Conservation (phyloP, 352 stramenopile genomes). For the Globisporangium viniferum region DNA sequence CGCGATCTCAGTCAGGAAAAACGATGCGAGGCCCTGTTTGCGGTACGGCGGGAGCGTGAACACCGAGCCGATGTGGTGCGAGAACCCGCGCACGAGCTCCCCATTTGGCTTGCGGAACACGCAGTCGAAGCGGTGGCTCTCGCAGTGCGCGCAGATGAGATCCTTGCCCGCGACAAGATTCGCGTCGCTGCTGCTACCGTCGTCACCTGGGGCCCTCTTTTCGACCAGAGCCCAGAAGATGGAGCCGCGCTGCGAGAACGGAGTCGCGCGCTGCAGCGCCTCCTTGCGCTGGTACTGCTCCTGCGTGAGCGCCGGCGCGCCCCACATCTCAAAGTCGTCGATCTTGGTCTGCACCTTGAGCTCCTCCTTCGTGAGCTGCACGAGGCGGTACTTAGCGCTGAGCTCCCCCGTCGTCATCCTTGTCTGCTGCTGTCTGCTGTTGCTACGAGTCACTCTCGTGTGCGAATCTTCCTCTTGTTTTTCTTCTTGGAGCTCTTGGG, state of each 20-base stretch:
- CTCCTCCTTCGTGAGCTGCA: constrained; percentile 46
- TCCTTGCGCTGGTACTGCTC: constrained; percentile 50
- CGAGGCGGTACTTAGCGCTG: constrained; percentile 37
- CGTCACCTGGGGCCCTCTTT: background rate
- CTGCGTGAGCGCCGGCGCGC: constrained; percentile 27
- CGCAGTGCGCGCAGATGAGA: constrained; percentile 48
- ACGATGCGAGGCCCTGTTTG: constrained; percentile 40
- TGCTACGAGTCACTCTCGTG: background rate
- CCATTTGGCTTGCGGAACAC: constrained; percentile 29
- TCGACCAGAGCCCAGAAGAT: constrained; percentile 70
- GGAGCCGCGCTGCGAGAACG: constrained; percentile 47
- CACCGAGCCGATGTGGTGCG: constrained; percentile 61
- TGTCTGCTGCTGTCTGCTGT: background rate
- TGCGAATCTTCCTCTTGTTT: background rate
- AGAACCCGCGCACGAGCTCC: constrained; percentile 40
- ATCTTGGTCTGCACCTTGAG: constrained; percentile 55
- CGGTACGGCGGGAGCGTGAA: constrained; percentile 56
- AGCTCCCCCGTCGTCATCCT: constrained; percentile 10
- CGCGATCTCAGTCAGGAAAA: constrained; percentile 43
- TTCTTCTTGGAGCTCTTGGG: constrained; percentile 1
- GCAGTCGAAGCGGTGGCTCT: constrained; percentile 59
- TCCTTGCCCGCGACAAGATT: constrained; percentile 17
- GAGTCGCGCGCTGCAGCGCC: constrained; percentile 33
- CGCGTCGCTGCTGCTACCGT: constrained; percentile 18
- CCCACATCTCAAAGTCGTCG: constrained; percentile 54